phyloP scores from a whole-genome alignment of 768 basidiomycete genomes.

The Amanita fuliginea region DNA sequence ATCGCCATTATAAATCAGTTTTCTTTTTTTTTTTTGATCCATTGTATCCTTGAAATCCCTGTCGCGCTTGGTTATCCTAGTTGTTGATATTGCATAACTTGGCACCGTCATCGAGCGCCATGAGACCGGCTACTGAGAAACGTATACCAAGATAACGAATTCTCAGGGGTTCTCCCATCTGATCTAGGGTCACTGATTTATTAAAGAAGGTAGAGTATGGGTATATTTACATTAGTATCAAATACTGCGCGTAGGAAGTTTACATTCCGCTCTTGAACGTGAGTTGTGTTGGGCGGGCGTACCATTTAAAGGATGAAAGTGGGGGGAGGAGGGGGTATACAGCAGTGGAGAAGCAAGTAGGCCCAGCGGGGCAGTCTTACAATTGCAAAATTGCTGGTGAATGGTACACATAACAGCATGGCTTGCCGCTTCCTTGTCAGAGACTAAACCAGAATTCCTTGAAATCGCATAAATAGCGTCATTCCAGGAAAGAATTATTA shows the following conservation, averaged over 20 bases:
- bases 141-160: background rate
- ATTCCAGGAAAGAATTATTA: background rate
- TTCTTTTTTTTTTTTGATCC: background rate
- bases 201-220: background rate
- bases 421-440: background rate
- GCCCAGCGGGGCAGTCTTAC: background rate
- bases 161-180: background rate
- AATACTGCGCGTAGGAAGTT: background rate
- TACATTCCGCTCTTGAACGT: background rate
- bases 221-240: background rate
- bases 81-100: background rate
- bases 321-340: slow-evolving; percentile 1
- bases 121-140: background rate
- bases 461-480: background rate
- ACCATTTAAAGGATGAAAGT: background rate
- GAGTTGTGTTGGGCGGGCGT: background rate
- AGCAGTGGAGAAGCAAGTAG: background rate
- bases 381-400: background rate
- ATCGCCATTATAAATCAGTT: background rate
- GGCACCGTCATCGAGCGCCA: background rate
- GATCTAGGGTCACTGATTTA: background rate
- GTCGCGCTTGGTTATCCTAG: background rate
- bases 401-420: background rate
- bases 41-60: background rate
- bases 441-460: background rate